Base-by-base conservation (phyloP, 225 moss, liverwort and hornwort genomes). In the Anthoceros angustus region DNA sequence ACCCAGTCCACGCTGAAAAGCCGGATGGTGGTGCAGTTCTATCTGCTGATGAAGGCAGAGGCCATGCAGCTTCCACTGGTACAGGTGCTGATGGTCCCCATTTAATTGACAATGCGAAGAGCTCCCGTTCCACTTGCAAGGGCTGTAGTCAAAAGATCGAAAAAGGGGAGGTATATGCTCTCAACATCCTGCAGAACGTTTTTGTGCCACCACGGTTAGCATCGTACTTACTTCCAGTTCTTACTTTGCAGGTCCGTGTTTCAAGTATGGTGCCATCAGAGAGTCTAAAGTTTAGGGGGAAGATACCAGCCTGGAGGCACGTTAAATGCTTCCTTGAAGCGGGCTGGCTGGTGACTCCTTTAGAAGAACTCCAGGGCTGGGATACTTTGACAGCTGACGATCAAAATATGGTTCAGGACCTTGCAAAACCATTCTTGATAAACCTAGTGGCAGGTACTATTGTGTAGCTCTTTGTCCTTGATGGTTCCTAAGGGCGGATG, bases 231-330 rank as follows among this genome's bases (percentile, higher is more conserved):
- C 61, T 10, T 12, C 7, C 63, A 20, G 38, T 63, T 20, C 61
- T 64, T 4, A 63, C 18, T 41, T 74, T 55, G 42, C 72, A 98
- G 98, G 87, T 92, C 62, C 98, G 98, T 65, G 78, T 98, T 42
- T 98, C 92, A 67, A 87, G 81, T 38, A 86, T 98, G 87, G 78
- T 72, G 70, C 66, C 77, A 65, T 71, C 76, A 32, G 84, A 82
- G 3, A 73, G 69, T 70, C 78, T 69, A 61, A 75, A 14, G 23
- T 88, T 86, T 71, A 79, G 83, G 66, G 98, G 98, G 42, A 82
- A 79, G 77, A 86, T 86, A 73, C 74, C 98, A 70, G 84, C 87
- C 66, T 98, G 98, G 98, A 88, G 88, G 70, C 98, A 98, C 72
- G 83, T 83, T 39, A 87, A 79, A 72, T 98, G 98, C 70, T 98